Base-by-base conservation (phyloP, 2,329 filamentous ascomycete species). In the Fusarium drepaniforme region DNA sequence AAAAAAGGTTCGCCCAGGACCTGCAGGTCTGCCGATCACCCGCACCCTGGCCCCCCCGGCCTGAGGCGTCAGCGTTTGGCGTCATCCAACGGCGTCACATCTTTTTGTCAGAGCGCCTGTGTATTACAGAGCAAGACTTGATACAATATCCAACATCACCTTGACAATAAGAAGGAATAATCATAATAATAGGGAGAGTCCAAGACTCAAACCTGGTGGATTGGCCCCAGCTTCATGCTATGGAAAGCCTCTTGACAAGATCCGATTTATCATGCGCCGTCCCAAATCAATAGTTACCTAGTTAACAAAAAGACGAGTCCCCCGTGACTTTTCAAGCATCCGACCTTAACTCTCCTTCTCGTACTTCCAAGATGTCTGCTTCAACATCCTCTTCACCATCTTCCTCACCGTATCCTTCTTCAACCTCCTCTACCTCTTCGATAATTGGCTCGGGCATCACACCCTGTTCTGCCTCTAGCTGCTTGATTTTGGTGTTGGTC, bases 401-500 rank as follows among this genome's bases (percentile, higher is more conserved):
- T 2, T 81, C 81, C 3, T 80, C 79, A 9, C 80, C 80, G 15
- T 81, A 80, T 18, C 70, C 77, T 51, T 78, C 82, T 53, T 82
- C 80, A 21, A 73, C 79, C n/a, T 76, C 81, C 13, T 81, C 81
- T 37, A 77, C 75, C 18, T 79, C 81, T 62, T 81, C 80, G 3
- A 75, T 64, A 67, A 71, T 78, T 59, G 72, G 30, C 56, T 74
- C 78, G 13, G 75, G 71, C 16, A 76, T n/a, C 25, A 51, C 73
- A 4, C 80, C 80, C 61, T 80, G 80, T 56, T 82, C 86, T 12
- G 78, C 83, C 61, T 85, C 83, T 56, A 91, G 73, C 79, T 90
- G 87, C 79, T 86, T 83, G 40, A 90, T 75, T 79, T 84, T 88
- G 1, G 88, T 90, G 57, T 93, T 90, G 5, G 95, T 97, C 95